A percentile compares a stretch with the other conserved stretches of the same genome.
phyloP scores from a whole-genome alignment of 2,329 filamentous ascomycete genomes.

The Anisogramma anomala region DNA sequence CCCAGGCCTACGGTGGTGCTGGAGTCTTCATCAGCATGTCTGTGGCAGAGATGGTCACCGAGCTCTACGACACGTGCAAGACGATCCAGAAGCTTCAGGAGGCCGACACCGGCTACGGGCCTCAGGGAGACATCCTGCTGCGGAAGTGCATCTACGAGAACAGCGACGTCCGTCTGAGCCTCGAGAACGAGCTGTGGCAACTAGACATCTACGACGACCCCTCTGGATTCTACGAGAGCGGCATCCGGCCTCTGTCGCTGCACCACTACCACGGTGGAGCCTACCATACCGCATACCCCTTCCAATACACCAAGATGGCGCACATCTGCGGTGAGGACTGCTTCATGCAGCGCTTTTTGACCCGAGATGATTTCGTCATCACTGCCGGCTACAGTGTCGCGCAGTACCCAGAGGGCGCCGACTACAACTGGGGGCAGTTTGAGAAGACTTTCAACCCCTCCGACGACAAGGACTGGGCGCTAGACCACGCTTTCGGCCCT shows the following conservation, averaged over 20 bases:
- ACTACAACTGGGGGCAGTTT: slow-evolving; percentile 24
- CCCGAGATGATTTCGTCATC: slow-evolving; percentile 40
- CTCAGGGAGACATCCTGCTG: slow-evolving; percentile 49
- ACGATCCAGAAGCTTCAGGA: slow-evolving; percentile 40
- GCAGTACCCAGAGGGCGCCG: slow-evolving; percentile 41
- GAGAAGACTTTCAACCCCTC: slow-evolving; percentile 23
- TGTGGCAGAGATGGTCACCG: slow-evolving; percentile 23
- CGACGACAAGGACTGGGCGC: slow-evolving; percentile 23
- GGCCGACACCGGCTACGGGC: slow-evolving; percentile 46
- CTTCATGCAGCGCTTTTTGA: slow-evolving; percentile 46
- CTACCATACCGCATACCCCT: slow-evolving; percentile 43
- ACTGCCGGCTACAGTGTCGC: slow-evolving; percentile 49
- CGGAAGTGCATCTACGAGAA: slow-evolving; percentile 54
- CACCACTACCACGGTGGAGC: slow-evolving; percentile 53
- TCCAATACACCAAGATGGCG: slow-evolving; percentile 45
- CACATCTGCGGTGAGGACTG: slow-evolving; percentile 51
- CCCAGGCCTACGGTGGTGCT: slow-evolving; percentile 52
- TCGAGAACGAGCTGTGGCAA: slow-evolving; percentile 47
- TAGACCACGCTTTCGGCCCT: slow-evolving; percentile 23
- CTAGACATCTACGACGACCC: slow-evolving; percentile 49
- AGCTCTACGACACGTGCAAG: slow-evolving; percentile 25
- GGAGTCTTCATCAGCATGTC: slow-evolving; percentile 49
- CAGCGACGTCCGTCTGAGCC: slow-evolving; percentile 45
- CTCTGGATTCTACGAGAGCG: slow-evolving; percentile 53
- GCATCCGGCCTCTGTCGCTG: slow-evolving; percentile 46